A percentile compares a stretch with the other conserved stretches of the same genome.
Evolutionary conservation across 1,139 yeast species (phyloP).

Genomic region (Hyphopichia wangnamkhiaoensis): DNA sequence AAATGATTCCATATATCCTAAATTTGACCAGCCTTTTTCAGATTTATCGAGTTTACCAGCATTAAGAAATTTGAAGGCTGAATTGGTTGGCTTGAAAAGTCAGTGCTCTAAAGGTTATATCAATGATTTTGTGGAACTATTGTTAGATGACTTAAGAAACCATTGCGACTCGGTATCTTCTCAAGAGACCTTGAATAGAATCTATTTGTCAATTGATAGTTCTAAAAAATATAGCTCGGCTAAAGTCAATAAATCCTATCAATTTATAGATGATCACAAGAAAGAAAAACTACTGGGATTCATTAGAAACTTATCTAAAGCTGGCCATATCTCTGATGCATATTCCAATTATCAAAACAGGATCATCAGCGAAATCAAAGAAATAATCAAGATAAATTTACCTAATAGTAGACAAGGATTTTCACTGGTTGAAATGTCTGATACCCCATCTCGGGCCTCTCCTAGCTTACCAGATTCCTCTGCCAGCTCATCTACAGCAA

Average conservation of each 20-base stretch:
- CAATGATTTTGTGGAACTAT: slow-evolving; percentile 51
- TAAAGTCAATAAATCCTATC: slow-evolving; percentile 29
- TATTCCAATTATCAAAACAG: slow-evolving; percentile 67
- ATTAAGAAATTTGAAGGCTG: slow-evolving; percentile 54
- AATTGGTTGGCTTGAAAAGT: slow-evolving; percentile 48
- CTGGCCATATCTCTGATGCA: slow-evolving; percentile 66
- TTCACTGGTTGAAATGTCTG: slow-evolving; percentile 16
- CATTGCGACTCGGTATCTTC: slow-evolving; percentile 54
- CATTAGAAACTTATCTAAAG: slow-evolving; percentile 58
- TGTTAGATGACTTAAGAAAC: slow-evolving; percentile 60
- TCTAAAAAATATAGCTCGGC: slow-evolving; percentile 19
- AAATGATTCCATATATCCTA: slow-evolving; percentile 27
- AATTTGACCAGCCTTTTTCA: slow-evolving; percentile 52
- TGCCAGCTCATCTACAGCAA: not conserved
- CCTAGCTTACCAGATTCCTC: slow-evolving; percentile 28
- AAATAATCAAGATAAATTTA: slow-evolving; percentile 63
- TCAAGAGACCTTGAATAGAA: slow-evolving; percentile 55
- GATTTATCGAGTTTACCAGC: slow-evolving; percentile 63
- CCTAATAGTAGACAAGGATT: slow-evolving; percentile 37
- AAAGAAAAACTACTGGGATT: slow-evolving; percentile 44
- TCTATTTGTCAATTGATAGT: slow-evolving; percentile 31
- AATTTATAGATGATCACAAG: slow-evolving; percentile 32
- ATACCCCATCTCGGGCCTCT: slow-evolving; percentile 32
- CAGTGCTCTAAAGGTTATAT: slow-evolving; percentile 71
- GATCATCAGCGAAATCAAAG: slow-evolving; percentile 68